Base-by-base conservation (phyloP, 2,329 filamentous ascomycete species). In the Aspergillus hortae region DNA sequence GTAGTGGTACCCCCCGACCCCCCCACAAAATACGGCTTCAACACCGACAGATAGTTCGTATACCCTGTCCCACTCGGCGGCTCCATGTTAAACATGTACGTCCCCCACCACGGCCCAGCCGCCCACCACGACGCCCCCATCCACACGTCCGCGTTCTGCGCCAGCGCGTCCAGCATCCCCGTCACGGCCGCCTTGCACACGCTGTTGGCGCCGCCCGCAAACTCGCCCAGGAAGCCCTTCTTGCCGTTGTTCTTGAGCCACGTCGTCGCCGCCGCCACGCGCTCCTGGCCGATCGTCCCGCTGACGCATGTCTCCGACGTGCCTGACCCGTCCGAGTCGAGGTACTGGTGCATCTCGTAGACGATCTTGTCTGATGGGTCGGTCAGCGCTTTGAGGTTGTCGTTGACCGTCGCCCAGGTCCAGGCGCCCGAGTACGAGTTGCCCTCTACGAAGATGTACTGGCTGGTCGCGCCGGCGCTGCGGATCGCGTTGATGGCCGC, bases 271-370 rank as follows among this genome's bases (percentile, higher is more conserved):
- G 66, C 72, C 12, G 68, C 56, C 14, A 84, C 67, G 5, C 81
- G 72, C 57, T 82, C 76, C 17, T 67, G 64, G 45, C 81, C 78
- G 55, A 83, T 80, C 12, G 80, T 83, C 5, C 65, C 56, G 54
- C 65, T 74, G 12, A 82, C 79, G 61, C 81, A 84, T 21, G 68
- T 68, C 0, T 64, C 67, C 2, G 68, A 71, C 0, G 80, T 82
- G 9, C 81, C 81, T 2, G 75, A 79, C 51, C 78, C 76, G 51
- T 83, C 80, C 0, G 65, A 69, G 67, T 84, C 81, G 33, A 83
- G 80, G 60, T 83, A 84, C 67, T 84, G 81, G 63, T 84, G 81
- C 80, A 84, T 83, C 60, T 84, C 78, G 67, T 80, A 83, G 62
- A 84, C 66, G 49, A 83, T 73, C 60, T 80, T 81, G 67, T 82